Conservation (phyloP, 2,329 filamentous ascomycete genomes). For the Coniochaeta prunicola region DNA sequence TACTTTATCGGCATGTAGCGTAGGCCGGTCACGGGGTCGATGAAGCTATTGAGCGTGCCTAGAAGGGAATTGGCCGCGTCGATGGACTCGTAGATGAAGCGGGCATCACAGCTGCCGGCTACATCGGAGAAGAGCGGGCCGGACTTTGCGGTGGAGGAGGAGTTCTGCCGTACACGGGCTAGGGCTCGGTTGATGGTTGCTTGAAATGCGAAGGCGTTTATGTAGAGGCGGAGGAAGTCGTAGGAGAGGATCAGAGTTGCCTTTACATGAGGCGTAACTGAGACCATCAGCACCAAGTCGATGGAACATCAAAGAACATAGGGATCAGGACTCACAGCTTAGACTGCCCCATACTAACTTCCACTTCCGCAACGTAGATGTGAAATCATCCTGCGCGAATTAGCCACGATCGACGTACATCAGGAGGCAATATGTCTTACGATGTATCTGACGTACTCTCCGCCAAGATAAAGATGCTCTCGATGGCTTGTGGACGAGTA, state of each 20-base stretch:
- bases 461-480: constrained; percentile 6
- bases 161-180: constrained; percentile 25
- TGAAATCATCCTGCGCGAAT: constrained; percentile 53
- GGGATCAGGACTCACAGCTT: constrained; percentile 46
- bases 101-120: constrained; percentile 52
- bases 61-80: constrained; percentile 57
- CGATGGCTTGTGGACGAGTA: constrained; percentile 9
- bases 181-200: constrained; percentile 51
- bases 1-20: constrained; percentile 59
- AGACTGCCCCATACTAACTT: constrained; percentile 62
- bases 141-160: constrained; percentile 21
- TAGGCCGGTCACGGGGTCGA: constrained; percentile 50
- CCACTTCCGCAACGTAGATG: constrained; percentile 61
- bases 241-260: constrained; percentile 62
- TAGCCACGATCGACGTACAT: not conserved
- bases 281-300: not conserved
- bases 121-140: constrained; percentile 41
- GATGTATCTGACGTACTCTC: constrained; percentile 10
- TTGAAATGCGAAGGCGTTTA: constrained; percentile 70
- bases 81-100: constrained; percentile 60
- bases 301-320: too few relatives aligned
- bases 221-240: constrained; percentile 66
- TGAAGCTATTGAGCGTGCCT: constrained; percentile 50
- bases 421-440: not conserved
- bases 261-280: constrained; percentile 57